Evolutionary conservation across 2,329 filamentous ascomycete genomes (phyloP), one percentile per base, ranked within the genome.

Genomic region (Thelonectria blattea): DNA sequence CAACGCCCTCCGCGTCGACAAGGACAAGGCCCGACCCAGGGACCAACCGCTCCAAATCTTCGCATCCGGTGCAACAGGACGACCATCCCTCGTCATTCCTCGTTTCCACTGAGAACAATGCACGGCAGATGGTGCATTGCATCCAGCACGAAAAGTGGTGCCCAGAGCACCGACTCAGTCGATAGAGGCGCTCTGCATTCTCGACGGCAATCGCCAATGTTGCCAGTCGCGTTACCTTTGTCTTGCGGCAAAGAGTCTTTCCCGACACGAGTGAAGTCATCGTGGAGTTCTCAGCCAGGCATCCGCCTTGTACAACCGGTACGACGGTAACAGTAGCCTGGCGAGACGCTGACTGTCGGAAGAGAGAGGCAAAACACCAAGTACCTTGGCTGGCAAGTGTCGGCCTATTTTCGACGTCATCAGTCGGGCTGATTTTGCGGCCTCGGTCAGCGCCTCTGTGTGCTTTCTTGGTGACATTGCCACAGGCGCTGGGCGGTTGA

Each of bases 261-360:
- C 24, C 17, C 46, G 32, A 18, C 18, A 32, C 32, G 32, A 17
- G 58, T 68, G 67, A 69, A 70, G 68, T 68, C 64, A 68, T 70
- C 66, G 64, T 67, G 64, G 61, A 57, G 50, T 53, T 41, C 43
- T 56, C 50, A 12, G 24, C 34, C 32, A 30, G 46, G 32, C 15
- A 39, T 58, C 32, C 22, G 45, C 39, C 53, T 20, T 43, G 46
- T 56, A 52, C 30, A 46, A 55, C 24, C 57, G 46, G 57, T 52
- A 32, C 57, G 39, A 56, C 51, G 4, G 46, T 49, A 42, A 55
- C 43, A 17, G 52, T 18, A 54, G 48, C 41, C 45, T 48, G 32
- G 55, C 59, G 56, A 68, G 55, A 67, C 58, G 56, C 60, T 58
- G 55, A 59, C 54, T 59, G 22, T 37, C 47, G 48, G 47, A 56